Evolutionary conservation across 352 stramenopile genomes (phyloP).

Genomic region (Phytophthora sp.): DNA sequence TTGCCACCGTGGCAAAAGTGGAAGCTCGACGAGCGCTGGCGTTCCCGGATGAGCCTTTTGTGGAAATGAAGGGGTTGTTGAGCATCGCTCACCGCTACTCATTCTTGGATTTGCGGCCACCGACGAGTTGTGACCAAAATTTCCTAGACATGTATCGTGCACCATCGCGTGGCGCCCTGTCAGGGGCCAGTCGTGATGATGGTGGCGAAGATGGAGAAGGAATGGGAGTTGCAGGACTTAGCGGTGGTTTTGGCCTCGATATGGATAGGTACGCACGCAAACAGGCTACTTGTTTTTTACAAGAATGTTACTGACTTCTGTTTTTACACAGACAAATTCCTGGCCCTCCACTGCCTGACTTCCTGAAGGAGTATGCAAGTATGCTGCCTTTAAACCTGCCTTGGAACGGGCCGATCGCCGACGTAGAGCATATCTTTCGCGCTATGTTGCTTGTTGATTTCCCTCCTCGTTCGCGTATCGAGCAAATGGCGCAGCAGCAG

Average conservation of each 20-base stretch:
- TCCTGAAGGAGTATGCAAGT: conserved; percentile 83
- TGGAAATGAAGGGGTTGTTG: conserved; percentile 84
- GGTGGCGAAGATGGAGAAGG: conserved; percentile 27
- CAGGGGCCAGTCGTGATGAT: conserved; percentile 25
- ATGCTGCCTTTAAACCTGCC: conserved; percentile 81
- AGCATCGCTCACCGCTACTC: conserved; percentile 83
- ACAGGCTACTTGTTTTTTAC: neutral
- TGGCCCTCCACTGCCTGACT: conserved; percentile 81
- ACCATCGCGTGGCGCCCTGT: conserved; percentile 27
- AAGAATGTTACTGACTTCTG: conserved; percentile 2
- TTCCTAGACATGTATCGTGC: conserved; percentile 86
- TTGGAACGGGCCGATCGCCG: conserved; percentile 89
- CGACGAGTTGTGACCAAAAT: conserved; percentile 63
- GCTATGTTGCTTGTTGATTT: conserved; percentile 87
- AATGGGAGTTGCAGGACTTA: conserved; percentile 21
- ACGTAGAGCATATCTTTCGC: conserved; percentile 87
- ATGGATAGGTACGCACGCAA: conserved; percentile 47
- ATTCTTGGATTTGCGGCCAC: conserved; percentile 74
- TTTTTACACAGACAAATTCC: conserved; percentile 57
- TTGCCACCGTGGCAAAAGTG: conserved; percentile 84
- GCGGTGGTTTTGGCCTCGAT: conserved; percentile 38
- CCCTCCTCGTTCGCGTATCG: conserved; percentile 69
- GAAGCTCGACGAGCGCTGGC: conserved; percentile 79
- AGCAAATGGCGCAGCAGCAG: conserved; percentile 71
- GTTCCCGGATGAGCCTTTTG: conserved; percentile 76